Base-by-base conservation (phyloP, 768 basidiomycete species). In the Amanita subjunquillea region DNA sequence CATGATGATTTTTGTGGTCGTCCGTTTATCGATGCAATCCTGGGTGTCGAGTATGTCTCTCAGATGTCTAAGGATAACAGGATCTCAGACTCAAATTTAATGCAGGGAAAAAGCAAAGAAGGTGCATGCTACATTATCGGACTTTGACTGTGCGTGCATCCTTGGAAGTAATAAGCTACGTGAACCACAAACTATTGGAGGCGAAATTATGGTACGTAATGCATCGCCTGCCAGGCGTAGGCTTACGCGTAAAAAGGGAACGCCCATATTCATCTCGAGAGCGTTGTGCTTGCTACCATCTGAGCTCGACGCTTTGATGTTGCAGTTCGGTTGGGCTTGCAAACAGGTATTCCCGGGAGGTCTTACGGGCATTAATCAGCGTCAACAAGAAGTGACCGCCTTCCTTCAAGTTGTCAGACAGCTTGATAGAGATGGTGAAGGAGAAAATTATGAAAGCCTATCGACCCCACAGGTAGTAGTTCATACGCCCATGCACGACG, bases 321-420 rank as follows among this genome's bases (percentile, higher is more conserved):
- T 47, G 46, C 46, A 47, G 46, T 47, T 47, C 46, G 17, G 46
- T 47, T 47, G 46, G 30, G 47, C 47, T 37, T 48, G 47, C 32
- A 48, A 48, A 37, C 32, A 37, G 47, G 47, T 48, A 1, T 48
- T 48, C 34, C 47, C 47, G 6, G 32, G 32, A 13, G 47, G 47
- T 48, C 32, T 37, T 48, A 48, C 47, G 20, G 47, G 47, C 32
- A 17, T 37, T 37, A 17, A 48, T 36, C 47, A 48, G 32, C 47
- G 20, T 48, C 47, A 48, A 37, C 32, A 48, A 22, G 47, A 48
- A 37, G 47, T 48, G 32, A 37, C 32, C 32, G 9, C 32, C 17
- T 48, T 48, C 17, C 34, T 48, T 20, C 32, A 37, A 48, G 32
- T 48, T 37, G 47, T 48, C 32, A 37, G 32, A 36, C 32, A 48